A percentile compares a stretch with the other conserved stretches of the same genome.
Evolutionary conservation across 306 rosid genomes (phyloP).

Genomic region (Sphenostylis stenocarpa): DNA sequence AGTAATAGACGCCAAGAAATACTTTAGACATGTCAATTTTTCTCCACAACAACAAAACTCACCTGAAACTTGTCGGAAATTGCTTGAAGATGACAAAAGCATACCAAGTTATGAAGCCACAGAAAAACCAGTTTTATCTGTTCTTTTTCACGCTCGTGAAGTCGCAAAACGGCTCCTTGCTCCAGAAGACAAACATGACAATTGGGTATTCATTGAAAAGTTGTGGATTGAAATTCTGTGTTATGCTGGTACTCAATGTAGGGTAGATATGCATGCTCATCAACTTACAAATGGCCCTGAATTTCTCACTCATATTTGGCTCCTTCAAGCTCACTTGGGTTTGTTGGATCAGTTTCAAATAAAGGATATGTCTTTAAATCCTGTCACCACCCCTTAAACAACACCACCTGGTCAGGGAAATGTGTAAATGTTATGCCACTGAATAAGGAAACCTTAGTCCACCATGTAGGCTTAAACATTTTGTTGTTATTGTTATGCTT

Average conservation of each 20-base stretch:
- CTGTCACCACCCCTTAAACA: too few relatives aligned
- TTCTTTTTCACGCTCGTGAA: not conserved
- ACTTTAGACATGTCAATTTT: not conserved
- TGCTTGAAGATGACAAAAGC: not conserved
- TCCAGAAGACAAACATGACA: not conserved
- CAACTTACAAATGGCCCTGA: not conserved
- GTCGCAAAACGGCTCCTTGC: not conserved
- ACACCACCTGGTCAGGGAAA: not conserved
- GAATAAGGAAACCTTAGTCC: not conserved
- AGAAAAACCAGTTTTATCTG: not conserved
- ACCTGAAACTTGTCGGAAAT: not conserved
- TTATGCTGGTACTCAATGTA: not conserved
- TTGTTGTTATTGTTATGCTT: not conserved
- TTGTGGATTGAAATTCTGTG: not conserved
- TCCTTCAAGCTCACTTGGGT: not conserved
- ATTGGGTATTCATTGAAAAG: not conserved
- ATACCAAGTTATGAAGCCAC: not conserved
- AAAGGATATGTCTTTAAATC: too few relatives aligned
- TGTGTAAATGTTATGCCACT: not conserved
- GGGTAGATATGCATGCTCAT: not conserved
- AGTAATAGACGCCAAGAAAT: not conserved
- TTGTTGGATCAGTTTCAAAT: not conserved
- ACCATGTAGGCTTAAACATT: not conserved
- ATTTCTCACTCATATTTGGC: not conserved
- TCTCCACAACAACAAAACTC: not conserved